Base-by-base conservation (phyloP, 176 grass and related monocot genomes). In the Triticum monococcum region DNA sequence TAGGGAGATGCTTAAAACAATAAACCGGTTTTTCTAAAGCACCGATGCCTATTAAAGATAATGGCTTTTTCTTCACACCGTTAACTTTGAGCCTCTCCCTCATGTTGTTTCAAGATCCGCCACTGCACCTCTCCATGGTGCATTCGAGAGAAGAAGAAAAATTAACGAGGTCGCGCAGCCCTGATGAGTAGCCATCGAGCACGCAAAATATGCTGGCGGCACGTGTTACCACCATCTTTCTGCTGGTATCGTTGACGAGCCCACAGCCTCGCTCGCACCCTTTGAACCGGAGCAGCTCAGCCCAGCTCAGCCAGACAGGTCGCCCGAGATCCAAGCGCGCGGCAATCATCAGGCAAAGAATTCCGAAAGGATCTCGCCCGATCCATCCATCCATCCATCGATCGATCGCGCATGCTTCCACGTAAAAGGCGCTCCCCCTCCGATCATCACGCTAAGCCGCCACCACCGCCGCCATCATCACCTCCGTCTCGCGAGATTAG, bases 291-390 rank as follows among this genome's bases (percentile, higher is more conserved):
- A 65, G 26, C 64, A 36, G 7, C 17, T 1, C 31, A 33, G 32
- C 32, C 3, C 32, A 40, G 68, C 8, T 6, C 8, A 46, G 12
- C 3, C 12, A 46, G 43, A 75, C 72, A 52, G 25, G 72, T 0
- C 45, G 72, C 72, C 72, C 72, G 72, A 76, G 72, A 76, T 76
- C 72, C 43, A 76, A 52, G 72, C 72, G 72, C 3, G 72, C 41
- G 69, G 68, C 72, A 31, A 76, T 76, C 43, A 76, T 76, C 28
- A 52, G 43, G 43, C 72, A 9, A 76, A 3, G 72, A 76, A 76
- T 31, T 50, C 13, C 2, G 56, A 59, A 59, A 59, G 18, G 56
- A 59, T 59, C 18, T 59, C 56, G 7, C 20, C 4, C 50, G 72
- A 75, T 75, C 25, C 5, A 52, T 75, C 35, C 35, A 36, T 36